Evolutionary conservation across 768 basidiomycete species (phyloP), one percentile per base, ranked within the genome.

Genomic region (Mycena floridula): DNA sequence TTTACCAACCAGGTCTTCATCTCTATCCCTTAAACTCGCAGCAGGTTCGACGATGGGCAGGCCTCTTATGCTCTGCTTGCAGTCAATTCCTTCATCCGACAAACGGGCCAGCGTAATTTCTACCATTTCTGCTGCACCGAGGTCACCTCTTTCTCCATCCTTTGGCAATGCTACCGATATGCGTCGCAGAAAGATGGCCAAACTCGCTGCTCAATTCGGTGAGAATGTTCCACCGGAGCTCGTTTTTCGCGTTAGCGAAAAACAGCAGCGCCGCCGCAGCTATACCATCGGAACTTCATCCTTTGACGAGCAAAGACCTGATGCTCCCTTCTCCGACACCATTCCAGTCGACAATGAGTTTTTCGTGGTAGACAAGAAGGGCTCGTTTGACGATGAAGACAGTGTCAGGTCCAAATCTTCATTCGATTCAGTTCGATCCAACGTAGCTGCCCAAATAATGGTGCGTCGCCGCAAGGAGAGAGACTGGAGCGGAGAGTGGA

Each of bases 211-310:
- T 35, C 77, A 76, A 20, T 64, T 82, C 6, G 81, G 81, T 25
- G 79, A 81, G 59, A 73, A 70, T 47, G 64, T 82, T 28, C 81
- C 81, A 13, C 56, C 69, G 2, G 78, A 79, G 52, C 69, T 82
- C 21, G 70, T 82, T 3, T 67, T 68, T 41, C 56, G 54, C 18
- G 15, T 40, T 37, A 42, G 50, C 21, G 13, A 6, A 4, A 42
- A 4, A 26, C 20, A 27, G 13, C n/a, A 15, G n/a, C 20, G 40
- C 15, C 40, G 25, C n/a, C 20, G 40, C 4, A 42, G 40, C 21
- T 25, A n/a, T 11, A 42, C 22, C 21, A 25, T 42, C 3, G 40
- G 25, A 11, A 25, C 40, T 42, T 5, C 21, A 13, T n/a, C n/a
- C n/a, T n/a, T n/a, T n/a, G n/a, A n/a, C n/a, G n/a, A n/a, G n/a